Evolutionary conservation across 2,329 filamentous ascomycete genomes (phyloP), one percentile per base, ranked within the genome.

Genomic region (Nemania sp.): DNA sequence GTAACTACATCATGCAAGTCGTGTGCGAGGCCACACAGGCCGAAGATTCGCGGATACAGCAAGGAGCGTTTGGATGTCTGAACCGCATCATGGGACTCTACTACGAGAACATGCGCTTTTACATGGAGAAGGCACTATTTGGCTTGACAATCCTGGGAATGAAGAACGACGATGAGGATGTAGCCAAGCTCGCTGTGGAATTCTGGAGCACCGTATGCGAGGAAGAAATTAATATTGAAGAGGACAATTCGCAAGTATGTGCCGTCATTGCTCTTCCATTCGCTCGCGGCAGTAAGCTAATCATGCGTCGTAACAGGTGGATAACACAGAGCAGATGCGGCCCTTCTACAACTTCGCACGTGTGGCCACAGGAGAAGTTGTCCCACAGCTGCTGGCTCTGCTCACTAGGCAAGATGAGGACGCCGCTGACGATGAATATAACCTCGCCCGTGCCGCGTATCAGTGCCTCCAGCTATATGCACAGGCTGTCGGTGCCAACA

Each of bases 161-260:
- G 94, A 97, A 96, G 83, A 95, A 86, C 66, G 88, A 92, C 6
- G 94, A 99, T 66, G 94, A 99, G 74, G 94, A 99, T 71, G 94
- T 99, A 49, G 90, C 94, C 59, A 99, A 99, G 81, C 82, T 99
- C 52, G 94, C 94, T 31, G 91, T 99, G 63, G 94, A 99, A 72
- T 99, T 99, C 78, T 99, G 94, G 94, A 97, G 93, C 79, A 97
- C 94, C n/a, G 94, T 99, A 43, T 99, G 94, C 73, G 94, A 99
- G 73, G 94, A 99, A 76, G 94, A 99, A 74, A 93, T 97, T 66
- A 88, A 88, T 61, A 97, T 99, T 67, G 94, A 99, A 70, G 94
- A 99, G 69, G 94, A 99, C 74, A 99, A 99, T 72, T 82, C 86
- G 61, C 86, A 89, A 74, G 86, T 89, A 76, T 64, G 76, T 72